Evolutionary conservation across 768 basidiomycete species (phyloP).

Genomic region (Calvatia gigantea): DNA sequence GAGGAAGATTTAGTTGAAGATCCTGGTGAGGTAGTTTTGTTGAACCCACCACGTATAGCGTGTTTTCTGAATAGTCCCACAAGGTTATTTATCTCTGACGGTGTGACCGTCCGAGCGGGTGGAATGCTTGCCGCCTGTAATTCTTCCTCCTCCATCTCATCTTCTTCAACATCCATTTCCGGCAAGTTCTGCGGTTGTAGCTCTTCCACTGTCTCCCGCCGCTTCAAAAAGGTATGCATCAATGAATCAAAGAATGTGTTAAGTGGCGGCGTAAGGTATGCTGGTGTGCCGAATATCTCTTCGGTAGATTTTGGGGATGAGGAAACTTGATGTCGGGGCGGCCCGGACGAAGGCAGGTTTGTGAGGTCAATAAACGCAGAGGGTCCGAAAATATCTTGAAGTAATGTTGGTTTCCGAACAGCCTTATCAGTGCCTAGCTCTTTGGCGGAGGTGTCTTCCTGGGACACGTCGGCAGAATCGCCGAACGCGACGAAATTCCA

Average conservation of each 20-base stretch:
- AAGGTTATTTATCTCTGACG: slow-evolving; percentile 9
- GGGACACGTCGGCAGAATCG: slow-evolving; percentile 42
- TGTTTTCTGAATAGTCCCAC: slow-evolving; percentile 11
- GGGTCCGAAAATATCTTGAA: slow-evolving; percentile 89
- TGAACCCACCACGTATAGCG: slow-evolving; percentile 5
- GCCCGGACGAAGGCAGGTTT: background rate
- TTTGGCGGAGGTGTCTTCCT: slow-evolving; percentile 39
- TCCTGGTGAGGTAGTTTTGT: background rate
- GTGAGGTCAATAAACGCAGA: slow-evolving; percentile 52
- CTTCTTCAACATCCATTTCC: slow-evolving; percentile 22
- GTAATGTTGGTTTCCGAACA: slow-evolving; percentile 52
- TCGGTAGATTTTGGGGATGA: slow-evolving; percentile 14
- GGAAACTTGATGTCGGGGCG: background rate
- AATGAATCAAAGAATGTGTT: slow-evolving; percentile 64
- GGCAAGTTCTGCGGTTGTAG: slow-evolving; percentile 12
- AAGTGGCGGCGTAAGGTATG: slow-evolving; percentile 75
- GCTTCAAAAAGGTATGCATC: slow-evolving; percentile 33
- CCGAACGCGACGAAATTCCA: slow-evolving; percentile 72
- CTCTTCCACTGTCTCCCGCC: slow-evolving; percentile 17
- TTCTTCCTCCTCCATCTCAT: slow-evolving; percentile 45
- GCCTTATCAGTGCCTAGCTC: slow-evolving; percentile 27
- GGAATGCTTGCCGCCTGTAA: slow-evolving; percentile 16
- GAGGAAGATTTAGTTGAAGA: background rate
- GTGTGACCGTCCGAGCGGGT: background rate
- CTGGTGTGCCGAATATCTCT: slow-evolving; percentile 60